Conservation (phyloP, 139 green algal genomes). For the Coccomyxa sp. region DNA sequence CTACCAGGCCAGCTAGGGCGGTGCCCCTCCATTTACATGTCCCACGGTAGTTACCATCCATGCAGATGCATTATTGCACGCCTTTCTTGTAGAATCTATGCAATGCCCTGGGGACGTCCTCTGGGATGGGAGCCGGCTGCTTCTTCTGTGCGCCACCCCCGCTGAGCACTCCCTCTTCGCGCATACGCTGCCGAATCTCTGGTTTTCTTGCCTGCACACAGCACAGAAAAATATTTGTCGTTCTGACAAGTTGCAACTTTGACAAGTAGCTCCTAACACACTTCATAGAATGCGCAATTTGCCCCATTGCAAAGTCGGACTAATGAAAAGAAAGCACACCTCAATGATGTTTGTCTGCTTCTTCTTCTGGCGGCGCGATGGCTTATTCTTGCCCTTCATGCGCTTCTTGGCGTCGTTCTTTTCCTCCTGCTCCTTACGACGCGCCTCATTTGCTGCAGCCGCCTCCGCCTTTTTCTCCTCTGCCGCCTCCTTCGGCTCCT, state of each 20-base stretch:
- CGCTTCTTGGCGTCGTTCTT: conserved; percentile 64
- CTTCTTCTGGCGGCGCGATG: conserved; percentile 68
- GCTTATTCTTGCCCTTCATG: conserved; percentile 94
- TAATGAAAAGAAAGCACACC: conserved; percentile 36
- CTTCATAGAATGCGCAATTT: not conserved
- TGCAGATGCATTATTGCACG: not conserved
- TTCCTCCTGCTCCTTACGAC: conserved; percentile 23
- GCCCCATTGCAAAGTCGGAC: not conserved
- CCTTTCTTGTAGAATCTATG: conserved; percentile 58
- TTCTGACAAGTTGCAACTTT: not conserved
- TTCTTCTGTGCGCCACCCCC: conserved; percentile 12
- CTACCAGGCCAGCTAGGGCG: no score
- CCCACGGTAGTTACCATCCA: no score
- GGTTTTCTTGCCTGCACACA: not conserved
- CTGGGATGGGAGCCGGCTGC: conserved; percentile 22
- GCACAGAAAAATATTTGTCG: not conserved
- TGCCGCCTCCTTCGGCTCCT: conserved; percentile 74
- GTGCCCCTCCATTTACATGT: no score
- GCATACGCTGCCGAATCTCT: conserved; percentile 21
- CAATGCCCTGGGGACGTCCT: conserved; percentile 54
- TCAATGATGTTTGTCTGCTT: conserved; percentile 93
- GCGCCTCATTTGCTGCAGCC: conserved; percentile 31
- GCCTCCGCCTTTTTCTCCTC: conserved; percentile 38
- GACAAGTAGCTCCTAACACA: not conserved
- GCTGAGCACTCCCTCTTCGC: conserved; percentile 15